phyloP scores from a whole-genome alignment of 2,329 filamentous ascomycete genomes.

The Fusarium piperis region DNA sequence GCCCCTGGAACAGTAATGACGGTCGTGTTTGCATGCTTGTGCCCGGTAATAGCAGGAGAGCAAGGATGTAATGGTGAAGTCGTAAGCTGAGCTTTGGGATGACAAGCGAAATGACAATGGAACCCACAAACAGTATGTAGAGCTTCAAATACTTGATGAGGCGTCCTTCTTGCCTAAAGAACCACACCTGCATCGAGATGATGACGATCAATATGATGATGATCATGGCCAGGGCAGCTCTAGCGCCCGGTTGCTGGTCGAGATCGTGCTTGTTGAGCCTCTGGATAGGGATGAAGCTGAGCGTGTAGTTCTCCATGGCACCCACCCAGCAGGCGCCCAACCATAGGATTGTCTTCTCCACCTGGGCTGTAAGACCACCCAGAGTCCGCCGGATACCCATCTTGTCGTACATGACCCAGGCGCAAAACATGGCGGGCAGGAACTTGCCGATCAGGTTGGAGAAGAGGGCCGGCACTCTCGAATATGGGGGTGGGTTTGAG shows the following conservation, averaged over 20 bases:
- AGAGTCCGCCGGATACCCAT: constrained; percentile 80
- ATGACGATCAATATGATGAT: constrained; percentile 75
- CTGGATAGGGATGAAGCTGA: constrained; percentile 92
- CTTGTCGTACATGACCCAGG: constrained; percentile 87
- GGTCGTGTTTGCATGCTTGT: constrained; percentile 90
- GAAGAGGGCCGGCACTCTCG: constrained; percentile 74
- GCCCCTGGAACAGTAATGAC: constrained; percentile 85
- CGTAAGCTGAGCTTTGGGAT: constrained; percentile 83
- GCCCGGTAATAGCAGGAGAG: constrained; percentile 84
- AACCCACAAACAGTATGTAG: constrained; percentile 73
- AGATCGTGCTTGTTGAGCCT: constrained; percentile 92
- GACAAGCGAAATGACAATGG: constrained; percentile 75
- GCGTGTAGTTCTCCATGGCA: constrained; percentile 92
- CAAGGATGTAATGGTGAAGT: constrained; percentile 95
- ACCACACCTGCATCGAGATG: constrained; percentile 80
- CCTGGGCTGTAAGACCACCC: constrained; percentile 76
- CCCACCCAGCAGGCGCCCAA: constrained; percentile 91
- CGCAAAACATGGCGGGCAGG: constrained; percentile 86
- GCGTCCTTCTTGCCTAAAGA: constrained; percentile 85
- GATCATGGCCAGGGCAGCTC: constrained; percentile 82
- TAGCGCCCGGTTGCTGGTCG: constrained; percentile 86
- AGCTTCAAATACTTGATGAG: constrained; percentile 81
- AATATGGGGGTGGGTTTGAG: constrained; percentile 81
- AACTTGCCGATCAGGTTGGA: constrained; percentile 83
- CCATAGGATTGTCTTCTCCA: constrained; percentile 92